These are phyloP conservation scores for Ophiostoma ips DNA, from an alignment of 2,329 filamentous ascomycete species.

Conservation along the genomic window DNA sequence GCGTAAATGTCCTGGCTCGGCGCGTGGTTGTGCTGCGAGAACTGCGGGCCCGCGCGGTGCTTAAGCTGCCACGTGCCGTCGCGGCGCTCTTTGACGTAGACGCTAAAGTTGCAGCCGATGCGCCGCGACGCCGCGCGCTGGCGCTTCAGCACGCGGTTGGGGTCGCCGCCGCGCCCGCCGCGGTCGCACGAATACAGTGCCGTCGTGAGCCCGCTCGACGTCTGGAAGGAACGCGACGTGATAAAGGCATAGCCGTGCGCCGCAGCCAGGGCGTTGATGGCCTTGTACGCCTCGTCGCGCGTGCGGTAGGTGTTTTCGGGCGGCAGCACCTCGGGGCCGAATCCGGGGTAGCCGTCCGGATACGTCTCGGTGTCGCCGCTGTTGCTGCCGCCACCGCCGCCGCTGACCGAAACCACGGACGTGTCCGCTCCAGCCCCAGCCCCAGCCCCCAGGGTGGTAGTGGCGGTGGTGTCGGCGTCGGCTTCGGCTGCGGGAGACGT, in stretches of 20 bases:
- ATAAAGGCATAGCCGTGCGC: constrained; percentile 10
- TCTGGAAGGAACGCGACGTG: constrained; percentile 8
- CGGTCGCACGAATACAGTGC: constrained; percentile 9
- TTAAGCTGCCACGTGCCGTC: constrained; percentile 6
- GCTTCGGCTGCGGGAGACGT: neutral
- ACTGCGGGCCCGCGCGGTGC: constrained; percentile 8
- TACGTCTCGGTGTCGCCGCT: neutral
- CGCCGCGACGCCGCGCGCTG: constrained; percentile 8
- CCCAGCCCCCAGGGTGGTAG: too few species aligned
- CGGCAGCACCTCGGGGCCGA: constrained; percentile 8
- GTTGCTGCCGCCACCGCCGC: neutral
- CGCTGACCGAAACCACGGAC: neutral
- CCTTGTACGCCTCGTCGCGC: constrained; percentile 9
- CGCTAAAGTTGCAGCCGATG: constrained; percentile 7
- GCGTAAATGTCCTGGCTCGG: constrained; percentile 7
- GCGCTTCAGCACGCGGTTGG: constrained; percentile 8
- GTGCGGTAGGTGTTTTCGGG: constrained; percentile 1
- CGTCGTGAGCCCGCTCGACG: constrained; percentile 7
- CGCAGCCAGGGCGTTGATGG: constrained; percentile 5
- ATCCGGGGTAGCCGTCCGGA: constrained; percentile 7
- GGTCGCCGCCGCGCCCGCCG: constrained; percentile 4
- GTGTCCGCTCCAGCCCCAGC: too few species aligned
- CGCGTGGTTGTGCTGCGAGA: constrained; percentile 9
- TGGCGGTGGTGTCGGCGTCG: neutral
- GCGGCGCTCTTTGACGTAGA: constrained; percentile 9